phyloP scores from a whole-genome alignment of 1,284 basidiomycete species.

The Pseudozyma tsukubaensis region DNA sequence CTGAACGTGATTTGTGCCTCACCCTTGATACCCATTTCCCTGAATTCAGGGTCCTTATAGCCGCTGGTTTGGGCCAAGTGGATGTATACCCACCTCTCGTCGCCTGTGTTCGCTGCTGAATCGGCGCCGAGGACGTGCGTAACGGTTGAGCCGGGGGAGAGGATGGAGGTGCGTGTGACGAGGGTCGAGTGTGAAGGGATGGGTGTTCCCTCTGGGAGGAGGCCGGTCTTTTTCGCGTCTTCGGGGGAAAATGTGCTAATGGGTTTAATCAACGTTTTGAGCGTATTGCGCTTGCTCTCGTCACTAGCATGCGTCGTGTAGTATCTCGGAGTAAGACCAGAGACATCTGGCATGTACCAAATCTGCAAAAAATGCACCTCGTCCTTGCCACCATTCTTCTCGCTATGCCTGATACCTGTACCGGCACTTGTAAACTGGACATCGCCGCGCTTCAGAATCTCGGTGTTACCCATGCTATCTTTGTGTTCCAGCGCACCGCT shows the following conservation, averaged over 20 bases:
- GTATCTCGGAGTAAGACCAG: constrained; percentile 45
- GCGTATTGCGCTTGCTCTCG: constrained; percentile 43
- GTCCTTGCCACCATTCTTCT: constrained; percentile 77
- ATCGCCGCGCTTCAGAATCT: constrained; percentile 86
- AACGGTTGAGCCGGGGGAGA: constrained; percentile 32
- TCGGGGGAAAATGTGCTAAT: constrained; percentile 23
- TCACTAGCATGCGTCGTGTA: constrained; percentile 53
- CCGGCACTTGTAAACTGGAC: constrained; percentile 91
- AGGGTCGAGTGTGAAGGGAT: constrained; percentile 52
- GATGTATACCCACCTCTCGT: constrained; percentile 55
- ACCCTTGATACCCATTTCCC: constrained; percentile 60
- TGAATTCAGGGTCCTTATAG: constrained; percentile 64
- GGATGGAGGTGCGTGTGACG: constrained; percentile 46
- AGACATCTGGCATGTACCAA: constrained; percentile 53
- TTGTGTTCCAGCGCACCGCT: constrained; percentile 79
- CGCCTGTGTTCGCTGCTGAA: constrained; percentile 21
- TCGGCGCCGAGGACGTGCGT: constrained; percentile 49
- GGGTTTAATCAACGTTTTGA: constrained; percentile 57
- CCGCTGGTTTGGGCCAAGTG: constrained; percentile 55
- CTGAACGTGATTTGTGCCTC: constrained; percentile 72
- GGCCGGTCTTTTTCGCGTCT: constrained; percentile 31
- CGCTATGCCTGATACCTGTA: constrained; percentile 79
- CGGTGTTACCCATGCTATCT: constrained; percentile 87
- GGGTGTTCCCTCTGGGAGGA: constrained; percentile 37
- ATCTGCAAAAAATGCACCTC: constrained; percentile 61